These are phyloP conservation scores for Zychaea mexicana DNA, from an alignment of 371 early-diverging fungal genomes.

Conservation along the genomic window DNA sequence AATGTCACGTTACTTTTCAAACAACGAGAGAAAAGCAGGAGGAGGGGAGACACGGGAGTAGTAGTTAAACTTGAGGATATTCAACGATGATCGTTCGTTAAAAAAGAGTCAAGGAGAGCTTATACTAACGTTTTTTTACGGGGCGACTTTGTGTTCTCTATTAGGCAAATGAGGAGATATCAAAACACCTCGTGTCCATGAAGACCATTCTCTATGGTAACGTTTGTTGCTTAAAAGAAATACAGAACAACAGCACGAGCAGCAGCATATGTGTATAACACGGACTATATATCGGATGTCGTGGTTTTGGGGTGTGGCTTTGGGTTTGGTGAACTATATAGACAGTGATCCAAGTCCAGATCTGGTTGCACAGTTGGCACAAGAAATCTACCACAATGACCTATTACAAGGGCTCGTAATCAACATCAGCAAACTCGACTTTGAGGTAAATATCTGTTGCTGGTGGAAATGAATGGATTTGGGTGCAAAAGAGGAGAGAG, in stretches of 20 bases:
- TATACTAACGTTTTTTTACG: too few relatives aligned
- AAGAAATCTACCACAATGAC: conserved; percentile 92
- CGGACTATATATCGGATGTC: too few relatives aligned
- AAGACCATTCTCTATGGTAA: conserved; percentile 93
- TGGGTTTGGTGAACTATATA: conserved; percentile 22
- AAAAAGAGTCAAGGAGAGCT: too few relatives aligned
- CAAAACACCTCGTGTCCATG: conserved; percentile 89
- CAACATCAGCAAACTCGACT: conserved; percentile 90
- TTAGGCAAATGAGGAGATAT: conserved; percentile 94
- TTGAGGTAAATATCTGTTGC: conserved; percentile 66
- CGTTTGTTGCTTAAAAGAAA: conserved; percentile 53
- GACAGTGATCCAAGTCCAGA: conserved; percentile 91
- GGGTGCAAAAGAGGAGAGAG: too few relatives aligned
- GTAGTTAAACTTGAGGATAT: too few relatives aligned
- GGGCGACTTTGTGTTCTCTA: too few relatives aligned
- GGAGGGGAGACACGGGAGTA: too few relatives aligned
- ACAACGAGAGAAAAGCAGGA: too few relatives aligned
- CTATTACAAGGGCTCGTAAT: conserved; percentile 81
- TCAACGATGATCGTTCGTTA: too few relatives aligned
- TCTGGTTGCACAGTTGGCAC: conserved; percentile 89
- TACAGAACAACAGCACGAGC: background rate
- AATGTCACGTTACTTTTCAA: too few relatives aligned
- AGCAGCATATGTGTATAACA: too few relatives aligned
- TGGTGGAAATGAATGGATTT: background rate
- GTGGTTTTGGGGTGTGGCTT: background rate